Conservation (phyloP, 495 filamentous ascomycete genomes). For the Penicillium pulvis region DNA sequence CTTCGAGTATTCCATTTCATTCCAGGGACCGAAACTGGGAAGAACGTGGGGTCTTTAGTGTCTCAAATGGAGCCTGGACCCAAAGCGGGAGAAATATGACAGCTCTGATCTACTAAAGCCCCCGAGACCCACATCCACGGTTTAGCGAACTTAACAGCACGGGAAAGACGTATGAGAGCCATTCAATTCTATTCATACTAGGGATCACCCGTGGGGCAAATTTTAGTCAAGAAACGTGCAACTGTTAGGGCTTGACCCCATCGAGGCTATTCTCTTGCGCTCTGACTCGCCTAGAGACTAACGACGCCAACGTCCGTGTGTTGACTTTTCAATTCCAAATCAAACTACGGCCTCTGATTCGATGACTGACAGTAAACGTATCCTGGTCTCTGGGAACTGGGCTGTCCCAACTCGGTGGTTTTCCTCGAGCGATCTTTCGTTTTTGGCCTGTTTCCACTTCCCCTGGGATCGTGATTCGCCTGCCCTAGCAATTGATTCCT, state of each 20-base stretch:
- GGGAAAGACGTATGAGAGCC: slow-evolving; percentile 2
- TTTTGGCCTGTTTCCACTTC: slow-evolving; percentile 15
- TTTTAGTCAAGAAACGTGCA: slow-evolving; percentile 18
- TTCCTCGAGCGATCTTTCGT: slow-evolving; percentile 36
- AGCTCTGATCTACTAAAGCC: slow-evolving; percentile 33
- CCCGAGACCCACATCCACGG: slow-evolving; percentile 10
- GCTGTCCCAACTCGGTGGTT: slow-evolving; percentile 36
- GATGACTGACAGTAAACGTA: slow-evolving; percentile 39
- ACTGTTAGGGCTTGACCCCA: slow-evolving; percentile 20
- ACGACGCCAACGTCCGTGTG: slow-evolving; percentile 28
- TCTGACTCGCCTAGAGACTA: slow-evolving; percentile 23
- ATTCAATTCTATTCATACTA: not conserved
- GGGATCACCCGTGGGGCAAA: not conserved
- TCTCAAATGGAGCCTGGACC: slow-evolving; percentile 11
- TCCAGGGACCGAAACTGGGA: not conserved
- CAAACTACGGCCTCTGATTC: slow-evolving; percentile 19
- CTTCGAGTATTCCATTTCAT: not conserved
- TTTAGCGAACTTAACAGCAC: slow-evolving; percentile 19
- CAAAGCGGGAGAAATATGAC: slow-evolving; percentile 40
- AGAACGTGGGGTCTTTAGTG: not conserved
- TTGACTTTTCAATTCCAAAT: slow-evolving; percentile 29
- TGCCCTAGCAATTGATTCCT: slow-evolving; percentile 1
- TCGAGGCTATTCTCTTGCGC: slow-evolving; percentile 7
- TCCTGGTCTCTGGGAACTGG: slow-evolving; percentile 39
- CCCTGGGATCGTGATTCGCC: slow-evolving; percentile 11